A percentile compares a stretch with the other conserved stretches of the same genome.
phyloP scores from a whole-genome alignment of 2,329 filamentous ascomycete species.

The Tympanopsis confertula region DNA sequence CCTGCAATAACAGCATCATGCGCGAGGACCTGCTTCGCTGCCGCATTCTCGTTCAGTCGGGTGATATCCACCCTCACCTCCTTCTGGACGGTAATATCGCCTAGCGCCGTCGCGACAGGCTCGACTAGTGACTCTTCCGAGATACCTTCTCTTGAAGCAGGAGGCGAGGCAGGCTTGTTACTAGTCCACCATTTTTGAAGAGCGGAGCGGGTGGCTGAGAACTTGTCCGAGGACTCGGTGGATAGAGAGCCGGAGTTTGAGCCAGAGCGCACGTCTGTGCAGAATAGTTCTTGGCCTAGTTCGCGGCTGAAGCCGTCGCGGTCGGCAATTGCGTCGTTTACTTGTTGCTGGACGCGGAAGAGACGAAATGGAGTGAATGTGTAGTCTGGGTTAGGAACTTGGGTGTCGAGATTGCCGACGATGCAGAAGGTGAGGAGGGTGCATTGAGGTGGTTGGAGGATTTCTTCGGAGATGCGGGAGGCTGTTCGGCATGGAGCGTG shows the following conservation, averaged over 20 bases:
- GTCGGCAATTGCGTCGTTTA: constrained; percentile 19
- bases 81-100: constrained; percentile 21
- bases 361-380: constrained; percentile 25
- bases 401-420: constrained; percentile 23
- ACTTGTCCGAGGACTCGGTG: background rate
- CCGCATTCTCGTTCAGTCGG: constrained; percentile 7
- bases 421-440: constrained; percentile 27
- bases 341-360: constrained; percentile 29
- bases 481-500: background rate
- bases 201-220: background rate
- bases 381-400: constrained; percentile 17
- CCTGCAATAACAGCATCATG: background rate
- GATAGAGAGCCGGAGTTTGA: background rate
- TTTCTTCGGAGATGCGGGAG: background rate
- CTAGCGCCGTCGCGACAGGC: constrained; percentile 5
- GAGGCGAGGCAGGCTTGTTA: background rate
- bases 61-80: constrained; percentile 23
- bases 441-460: constrained; percentile 13
- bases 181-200: background rate
- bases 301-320: constrained; percentile 2
- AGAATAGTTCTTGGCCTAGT: background rate
- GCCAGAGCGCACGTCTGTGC: background rate
- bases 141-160: too few relatives aligned
- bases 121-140: constrained; percentile 1
- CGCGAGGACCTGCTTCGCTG: background rate